Evolutionary conservation across 106 monocot species (phyloP), one percentile per base, ranked within the genome.

Genomic region (Amphibolis antarctica): DNA sequence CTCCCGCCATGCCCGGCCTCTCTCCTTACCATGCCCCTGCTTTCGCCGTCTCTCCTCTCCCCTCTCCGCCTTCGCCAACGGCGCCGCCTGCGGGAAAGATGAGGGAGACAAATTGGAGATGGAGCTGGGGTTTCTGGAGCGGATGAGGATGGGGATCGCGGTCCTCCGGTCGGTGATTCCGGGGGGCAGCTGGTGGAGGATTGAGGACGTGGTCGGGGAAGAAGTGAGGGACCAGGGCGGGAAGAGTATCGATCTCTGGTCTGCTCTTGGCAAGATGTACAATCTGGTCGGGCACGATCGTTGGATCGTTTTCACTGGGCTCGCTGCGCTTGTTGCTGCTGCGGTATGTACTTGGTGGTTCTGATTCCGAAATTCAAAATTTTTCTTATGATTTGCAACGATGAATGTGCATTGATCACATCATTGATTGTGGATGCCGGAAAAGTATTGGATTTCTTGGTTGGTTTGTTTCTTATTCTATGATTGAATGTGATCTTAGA

Each of bases 131-230:
- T 44, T 66, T 26, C 13, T 19, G 5, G 73, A 57, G 13, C 28
- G 55, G 27, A n/a, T 65, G 21, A 22, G 56, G 58, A 58, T 28
- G 30, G 29, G 55, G 10, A 49, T 73, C 17, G 65, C 47, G 46
- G 5, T 59, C 22, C 18, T 59, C 18, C 14, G 28, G 31, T 30
- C 55, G 5, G 55, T 73, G 18, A 17, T 73, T 13, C 73, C 73
- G 11, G 73, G 73, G 0, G 73, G 73, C 10, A 58, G 65, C 46
- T 73, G 73, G 73, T 73, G 73, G 73, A 55, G 30, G 17, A 43
- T 73, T 6, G 73, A 66, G 19, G 58, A 55, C 10, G 53, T 48
- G 29, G 58, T 23, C 7, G 56, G 31, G 46, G 48, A 49, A 23
- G 65, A 15, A 9, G 31, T 27, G 53, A 12, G 44, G 4, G 55